Percentiles rank a stretch among this genome's conserved stretches.
Evolutionary conservation across 768 basidiomycete species (phyloP).

Genomic region (Tricholoma hemisulphureum): DNA sequence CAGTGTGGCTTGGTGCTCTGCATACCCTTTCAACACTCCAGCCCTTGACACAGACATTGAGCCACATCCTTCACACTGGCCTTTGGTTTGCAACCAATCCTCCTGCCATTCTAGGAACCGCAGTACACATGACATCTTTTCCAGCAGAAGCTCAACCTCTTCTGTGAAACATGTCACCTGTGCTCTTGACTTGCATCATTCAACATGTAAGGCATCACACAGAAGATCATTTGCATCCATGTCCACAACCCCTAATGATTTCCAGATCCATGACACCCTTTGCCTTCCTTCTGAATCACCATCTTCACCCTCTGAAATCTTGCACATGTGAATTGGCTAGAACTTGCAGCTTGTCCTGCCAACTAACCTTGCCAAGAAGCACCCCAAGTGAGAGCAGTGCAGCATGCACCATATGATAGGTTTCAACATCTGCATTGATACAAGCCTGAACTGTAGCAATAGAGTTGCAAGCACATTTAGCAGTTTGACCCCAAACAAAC

Average conservation of each 20-base stretch:
- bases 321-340: constrained; percentile 16
- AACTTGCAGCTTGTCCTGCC: constrained; percentile 14
- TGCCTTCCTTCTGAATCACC: background rate
- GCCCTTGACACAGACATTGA: background rate
- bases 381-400: constrained; percentile 12
- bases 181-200: constrained; percentile 23
- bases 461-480: constrained; percentile 20
- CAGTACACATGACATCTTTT: constrained; percentile 22
- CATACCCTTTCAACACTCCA: constrained; percentile 11
- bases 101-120: constrained; percentile 15
- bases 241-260: too few species aligned
- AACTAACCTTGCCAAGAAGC: constrained; percentile 6
- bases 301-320: constrained; percentile 14
- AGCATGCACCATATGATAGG: constrained; percentile 17
- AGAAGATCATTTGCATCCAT: too few species aligned
- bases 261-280: too few species aligned
- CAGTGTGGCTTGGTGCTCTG: constrained; percentile 8
- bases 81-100: constrained; percentile 12
- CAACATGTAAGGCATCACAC: constrained; percentile 21
- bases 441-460: constrained; percentile 15
- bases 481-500: constrained; percentile 18
- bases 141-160: constrained; percentile 19
- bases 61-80: too few species aligned
- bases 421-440: constrained; percentile 10
- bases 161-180: constrained; percentile 17